These are phyloP conservation scores for Meyerozyma athensensis DNA, from an alignment of 1,139 yeast species.

Conservation along the genomic window DNA sequence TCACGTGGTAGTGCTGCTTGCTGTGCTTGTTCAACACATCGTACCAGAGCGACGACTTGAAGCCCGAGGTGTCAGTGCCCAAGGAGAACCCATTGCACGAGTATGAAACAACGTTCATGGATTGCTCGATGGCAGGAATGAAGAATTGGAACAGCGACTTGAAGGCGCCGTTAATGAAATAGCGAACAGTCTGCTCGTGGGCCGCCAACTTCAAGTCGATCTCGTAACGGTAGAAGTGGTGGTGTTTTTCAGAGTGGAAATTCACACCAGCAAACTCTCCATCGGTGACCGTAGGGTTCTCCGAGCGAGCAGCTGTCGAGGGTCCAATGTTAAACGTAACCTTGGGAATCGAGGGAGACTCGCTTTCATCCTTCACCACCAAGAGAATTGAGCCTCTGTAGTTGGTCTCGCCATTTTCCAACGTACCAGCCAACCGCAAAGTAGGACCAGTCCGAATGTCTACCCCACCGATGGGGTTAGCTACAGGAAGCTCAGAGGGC, in stretches of 20 bases:
- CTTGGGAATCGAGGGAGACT: slow-evolving; percentile 25
- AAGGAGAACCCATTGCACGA: slow-evolving; percentile 94
- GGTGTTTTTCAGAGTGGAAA: slow-evolving; percentile 45
- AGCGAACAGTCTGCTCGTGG: slow-evolving; percentile 57
- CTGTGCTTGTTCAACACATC: slow-evolving; percentile 73
- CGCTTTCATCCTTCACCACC: slow-evolving; percentile 44
- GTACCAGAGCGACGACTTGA: slow-evolving; percentile 76
- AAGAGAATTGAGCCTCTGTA: slow-evolving; percentile 67
- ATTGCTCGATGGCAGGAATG: slow-evolving; percentile 52
- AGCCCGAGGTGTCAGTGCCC: slow-evolving; percentile 60
- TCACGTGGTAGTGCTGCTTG: slow-evolving; percentile 73
- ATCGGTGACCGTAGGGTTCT: slow-evolving; percentile 9
- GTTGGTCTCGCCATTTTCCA: slow-evolving; percentile 37
- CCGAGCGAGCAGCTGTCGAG: slow-evolving; percentile 11
- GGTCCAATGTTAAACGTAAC: slow-evolving; percentile 41
- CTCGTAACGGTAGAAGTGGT: slow-evolving; percentile 59
- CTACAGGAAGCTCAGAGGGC: slow-evolving; percentile 25
- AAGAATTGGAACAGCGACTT: slow-evolving; percentile 46
- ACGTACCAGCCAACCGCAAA: slow-evolving; percentile 59
- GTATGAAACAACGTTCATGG: slow-evolving; percentile 76
- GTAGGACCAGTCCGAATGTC: slow-evolving; percentile 54
- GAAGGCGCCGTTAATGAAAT: slow-evolving; percentile 45
- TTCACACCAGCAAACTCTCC: slow-evolving; percentile 45
- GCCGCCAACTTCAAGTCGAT: slow-evolving; percentile 43
- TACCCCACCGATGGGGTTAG: slow-evolving; percentile 22